phyloP scores from a whole-genome alignment of 2,329 filamentous ascomycete species.

The Trichoderma afroharzianum region DNA sequence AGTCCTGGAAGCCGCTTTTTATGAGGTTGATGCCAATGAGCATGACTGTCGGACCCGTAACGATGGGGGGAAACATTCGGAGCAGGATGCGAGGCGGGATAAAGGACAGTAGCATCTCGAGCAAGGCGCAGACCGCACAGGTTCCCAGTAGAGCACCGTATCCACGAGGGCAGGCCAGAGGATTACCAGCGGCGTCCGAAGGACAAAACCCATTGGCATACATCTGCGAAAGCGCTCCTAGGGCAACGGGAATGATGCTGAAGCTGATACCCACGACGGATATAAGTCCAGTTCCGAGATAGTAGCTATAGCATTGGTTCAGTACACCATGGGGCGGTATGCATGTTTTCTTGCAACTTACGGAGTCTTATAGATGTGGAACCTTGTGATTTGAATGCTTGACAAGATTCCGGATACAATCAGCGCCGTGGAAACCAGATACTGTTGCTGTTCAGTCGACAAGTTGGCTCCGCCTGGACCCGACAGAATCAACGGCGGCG shows the following conservation, averaged over 20 bases:
- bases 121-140: slow-evolving; percentile 57
- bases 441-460: slow-evolving; percentile 58
- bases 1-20: slow-evolving; percentile 67
- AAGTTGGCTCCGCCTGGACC: slow-evolving; percentile 62
- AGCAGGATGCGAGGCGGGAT: slow-evolving; percentile 66
- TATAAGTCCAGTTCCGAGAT: slow-evolving; percentile 73
- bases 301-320: slow-evolving; percentile 52
- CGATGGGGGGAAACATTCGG: slow-evolving; percentile 73
- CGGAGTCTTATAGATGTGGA: slow-evolving; percentile 66
- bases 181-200: slow-evolving; percentile 56
- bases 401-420: slow-evolving; percentile 77
- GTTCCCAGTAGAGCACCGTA: slow-evolving; percentile 74
- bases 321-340: neutral
- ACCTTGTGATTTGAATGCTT: slow-evolving; percentile 71
- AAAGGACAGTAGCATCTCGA: slow-evolving; percentile 73
- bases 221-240: slow-evolving; percentile 71
- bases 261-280: slow-evolving; percentile 65
- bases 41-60: slow-evolving; percentile 67
- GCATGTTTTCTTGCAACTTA: slow-evolving; percentile 28
- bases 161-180: slow-evolving; percentile 68
- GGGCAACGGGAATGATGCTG: slow-evolving; percentile 41
- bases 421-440: slow-evolving; percentile 73
- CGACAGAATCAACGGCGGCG: slow-evolving; percentile 71
- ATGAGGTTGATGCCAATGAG: slow-evolving; percentile 73
- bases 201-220: slow-evolving; percentile 69